These are phyloP conservation scores for Yamadazyma spencermartinsiae DNA, from an alignment of 1,139 yeast species.

Conservation along the genomic window DNA sequence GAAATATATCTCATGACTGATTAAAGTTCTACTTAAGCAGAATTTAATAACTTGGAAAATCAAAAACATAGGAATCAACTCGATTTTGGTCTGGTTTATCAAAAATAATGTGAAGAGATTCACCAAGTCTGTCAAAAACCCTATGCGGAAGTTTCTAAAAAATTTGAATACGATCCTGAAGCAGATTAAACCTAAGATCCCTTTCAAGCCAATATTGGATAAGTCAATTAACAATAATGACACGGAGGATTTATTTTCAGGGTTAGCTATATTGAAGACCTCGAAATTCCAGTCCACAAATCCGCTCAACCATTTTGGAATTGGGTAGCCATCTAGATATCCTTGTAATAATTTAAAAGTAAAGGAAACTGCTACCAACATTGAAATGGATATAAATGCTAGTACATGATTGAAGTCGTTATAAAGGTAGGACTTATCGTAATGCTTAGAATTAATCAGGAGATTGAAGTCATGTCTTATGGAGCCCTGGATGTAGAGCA, in stretches of 20 bases:
- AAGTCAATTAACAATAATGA: constrained; percentile 29
- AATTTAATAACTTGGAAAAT: constrained; percentile 45
- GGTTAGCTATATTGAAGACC: constrained; percentile 23
- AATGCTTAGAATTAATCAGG: constrained; percentile 7
- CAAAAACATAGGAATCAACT: constrained; percentile 70
- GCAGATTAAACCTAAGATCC: constrained; percentile 19
- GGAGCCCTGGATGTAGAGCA: constrained; percentile 31
- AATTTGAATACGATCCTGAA: constrained; percentile 28
- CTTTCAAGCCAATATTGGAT: constrained; percentile 26
- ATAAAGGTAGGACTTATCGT: constrained; percentile 12
- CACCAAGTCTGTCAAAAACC: constrained; percentile 42
- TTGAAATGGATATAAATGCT: constrained; percentile 42
- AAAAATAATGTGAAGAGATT: constrained; percentile 54
- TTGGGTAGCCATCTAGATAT: constrained; percentile 50
- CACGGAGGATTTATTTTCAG: constrained; percentile 24
- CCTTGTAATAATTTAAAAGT: constrained; percentile 62
- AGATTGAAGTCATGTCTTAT: constrained; percentile 17
- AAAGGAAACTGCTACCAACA: constrained; percentile 40
- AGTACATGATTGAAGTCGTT: constrained; percentile 20
- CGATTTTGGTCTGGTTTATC: constrained; percentile 67
- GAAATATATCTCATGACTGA: constrained; percentile 16
- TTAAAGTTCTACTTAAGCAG: constrained; percentile 18
- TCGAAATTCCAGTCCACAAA: constrained; percentile 34
- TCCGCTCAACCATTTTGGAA: constrained; percentile 40
- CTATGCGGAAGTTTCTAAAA: constrained; percentile 22